Evolutionary conservation across 2,329 filamentous ascomycete genomes (phyloP).

Genomic region (Apiospora kogelbergensis): DNA sequence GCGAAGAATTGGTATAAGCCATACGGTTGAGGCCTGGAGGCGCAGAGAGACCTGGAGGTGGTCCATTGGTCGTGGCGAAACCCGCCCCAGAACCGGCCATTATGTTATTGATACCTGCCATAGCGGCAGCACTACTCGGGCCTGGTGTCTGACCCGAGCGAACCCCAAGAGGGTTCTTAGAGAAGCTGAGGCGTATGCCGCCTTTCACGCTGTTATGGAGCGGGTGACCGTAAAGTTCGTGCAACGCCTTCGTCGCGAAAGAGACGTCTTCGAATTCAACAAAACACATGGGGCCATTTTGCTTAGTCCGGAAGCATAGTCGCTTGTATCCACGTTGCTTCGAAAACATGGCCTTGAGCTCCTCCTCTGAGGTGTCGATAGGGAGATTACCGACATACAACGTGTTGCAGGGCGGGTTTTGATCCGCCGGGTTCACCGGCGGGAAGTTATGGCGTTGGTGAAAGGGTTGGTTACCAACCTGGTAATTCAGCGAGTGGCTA

Average conservation of each 20-base stretch:
- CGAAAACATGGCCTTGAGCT: conserved; percentile 89
- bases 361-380: conserved; percentile 89
- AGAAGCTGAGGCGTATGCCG: conserved; percentile 93
- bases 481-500: conserved; percentile 49
- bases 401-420: conserved; percentile 97
- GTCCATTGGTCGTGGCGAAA: conserved; percentile 70
- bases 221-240: conserved; percentile 83
- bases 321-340: conserved; percentile 94
- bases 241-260: conserved; percentile 86
- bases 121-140: conserved; percentile 36
- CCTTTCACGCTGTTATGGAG: conserved; percentile 93
- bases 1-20: conserved; percentile 20
- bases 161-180: conserved; percentile 94
- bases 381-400: conserved; percentile 97
- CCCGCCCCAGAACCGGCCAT: conserved; percentile 53
- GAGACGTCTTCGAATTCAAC: conserved; percentile 96
- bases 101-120: conserved; percentile 60
- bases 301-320: conserved; percentile 90
- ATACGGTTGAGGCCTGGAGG: conserved; percentile 64
- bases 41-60: conserved; percentile 76
- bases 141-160: conserved; percentile 69
- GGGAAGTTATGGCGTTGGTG: conserved; percentile 67
- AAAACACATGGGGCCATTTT: conserved; percentile 97
- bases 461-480: conserved; percentile 56
- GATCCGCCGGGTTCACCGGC: conserved; percentile 88